Evolutionary conservation across 1,284 basidiomycete genomes (phyloP).

Genomic region (Rhodotorula sp.): DNA sequence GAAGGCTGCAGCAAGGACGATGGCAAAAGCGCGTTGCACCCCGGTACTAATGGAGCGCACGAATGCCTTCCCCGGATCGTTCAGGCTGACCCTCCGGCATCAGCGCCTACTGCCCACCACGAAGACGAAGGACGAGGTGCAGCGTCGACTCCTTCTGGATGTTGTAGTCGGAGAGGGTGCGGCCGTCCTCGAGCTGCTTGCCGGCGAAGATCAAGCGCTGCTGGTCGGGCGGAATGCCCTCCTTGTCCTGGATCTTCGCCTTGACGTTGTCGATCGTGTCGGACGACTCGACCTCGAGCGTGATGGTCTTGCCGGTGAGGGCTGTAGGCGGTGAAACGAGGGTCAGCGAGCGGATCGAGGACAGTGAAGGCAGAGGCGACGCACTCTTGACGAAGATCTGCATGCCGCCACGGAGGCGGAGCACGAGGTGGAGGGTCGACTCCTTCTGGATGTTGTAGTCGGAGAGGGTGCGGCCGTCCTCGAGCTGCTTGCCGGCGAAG

Average conservation of each 20-base stretch:
- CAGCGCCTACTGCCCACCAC: slow-evolving; percentile 28
- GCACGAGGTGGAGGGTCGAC: slow-evolving; percentile 93
- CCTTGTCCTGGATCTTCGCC: slow-evolving; percentile 68
- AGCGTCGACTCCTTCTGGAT: slow-evolving; percentile 96
- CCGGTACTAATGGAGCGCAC: too few species aligned
- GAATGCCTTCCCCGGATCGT: too few species aligned
- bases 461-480: slow-evolving; percentile 88
- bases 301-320: slow-evolving; percentile 62
- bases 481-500: slow-evolving; percentile 90
- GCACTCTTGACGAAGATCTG: slow-evolving; percentile 84
- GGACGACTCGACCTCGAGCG: slow-evolving; percentile 80
- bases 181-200: slow-evolving; percentile 94
- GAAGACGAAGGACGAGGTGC: slow-evolving; percentile 79
- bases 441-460: slow-evolving; percentile 99
- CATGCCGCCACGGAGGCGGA: slow-evolving; percentile 94
- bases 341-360: not conserved
- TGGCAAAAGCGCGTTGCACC: too few species aligned
- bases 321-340: not conserved
- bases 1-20: too few species aligned
- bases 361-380: not conserved
- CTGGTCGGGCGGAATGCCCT: slow-evolving; percentile 72
- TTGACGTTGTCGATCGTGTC: slow-evolving; percentile 72
- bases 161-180: slow-evolving; percentile 86
- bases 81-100: too few species aligned
- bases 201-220: slow-evolving; percentile 88